Base-by-base conservation (phyloP, 441 rosid genomes). In the Raphanus hybrid region DNA sequence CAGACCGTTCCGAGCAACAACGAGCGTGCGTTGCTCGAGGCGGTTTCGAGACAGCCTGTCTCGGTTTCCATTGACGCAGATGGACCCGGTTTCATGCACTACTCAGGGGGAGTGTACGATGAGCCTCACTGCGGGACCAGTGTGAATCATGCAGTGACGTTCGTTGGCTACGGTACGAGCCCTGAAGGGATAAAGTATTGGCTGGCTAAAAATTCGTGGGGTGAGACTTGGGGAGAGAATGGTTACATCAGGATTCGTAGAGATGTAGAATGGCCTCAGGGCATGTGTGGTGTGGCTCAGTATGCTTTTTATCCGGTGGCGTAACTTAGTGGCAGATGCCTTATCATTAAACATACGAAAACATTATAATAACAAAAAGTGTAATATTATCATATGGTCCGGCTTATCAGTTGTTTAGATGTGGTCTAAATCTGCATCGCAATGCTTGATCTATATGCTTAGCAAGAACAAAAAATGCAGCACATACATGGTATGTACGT, bases 261-360 rank as follows among this genome's bases (percentile, higher is more conserved):
- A 75, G 87, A 76, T 34, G 76, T 62, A 23, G 78, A 54, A 16
- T 80, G 67, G 26, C 75, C 72, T 1, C 15, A 68, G 64, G 91
- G 87, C 3, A 67, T 78, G 10, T 84, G 91, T 72, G 89, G 89
- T 26, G 62, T 87, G 27, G 86, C 86, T 32, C 77, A 69, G 61
- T 45, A 14, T 4, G 75, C 89, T 70, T 82, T 84, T 5, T 87
- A 82, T 72, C 90, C 90, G 11, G 39, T 76, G 60, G 77, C 63
- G 10, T 71, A 70, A 70, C 34, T 37, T 61, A 61, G 12, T 8
- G 41, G 64, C 55, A 61, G 29, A 69, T 50, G 74, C 50, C 3
- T 75, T 48, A 60, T 15, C 57, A 39, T 16, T 11, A 64, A 54
- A 23, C 3, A 32, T 27, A 23, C 15, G 32, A 58, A n/a, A 12